Base-by-base conservation (phyloP, 306 rosid species). In the Rosa multiflora region DNA sequence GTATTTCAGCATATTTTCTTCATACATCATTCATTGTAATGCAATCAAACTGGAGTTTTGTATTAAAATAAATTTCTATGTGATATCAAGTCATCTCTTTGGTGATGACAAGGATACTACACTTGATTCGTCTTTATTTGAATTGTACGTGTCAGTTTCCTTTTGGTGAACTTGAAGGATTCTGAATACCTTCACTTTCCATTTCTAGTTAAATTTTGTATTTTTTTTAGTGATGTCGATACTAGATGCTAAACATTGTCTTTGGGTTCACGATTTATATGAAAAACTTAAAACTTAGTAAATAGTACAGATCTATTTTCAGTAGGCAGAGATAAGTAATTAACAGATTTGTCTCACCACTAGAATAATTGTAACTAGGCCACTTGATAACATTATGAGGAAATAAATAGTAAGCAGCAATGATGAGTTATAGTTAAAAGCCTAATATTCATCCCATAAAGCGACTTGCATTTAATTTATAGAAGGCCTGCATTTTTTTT, bases 1-100 rank as follows among this genome's bases (percentile, higher is more conserved):
- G 97, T 82, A 56, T n/a, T 17, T 67, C 73, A 62, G 67, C 59
- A 10, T 35, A 68, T 83, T 15, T 69, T 12, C 67, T 9, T 63
- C 63, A 29, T 46, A 68, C 51, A 14, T 66, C 21, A 17, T 64
- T 42, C 40, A 74, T 8, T 2, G 23, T 39, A 52, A 51, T 72
- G 62, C 63, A 5, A 53, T 37, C 44, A 0, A 10, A 53, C 13
- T 37, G 13, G 77, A 73, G 66, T 55, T 72, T 35, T 53, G n/a
- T 53, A 40, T 32, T 32, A 48, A 52, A 35, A 7, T 48, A 29
- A 13, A 3, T 18, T 72, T 18, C 21, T 8, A 4, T 37, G 6
- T 23, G 13, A 29, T 59, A 37, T 52, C 23, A 52, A 5, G 48
- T 40, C 37, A 39, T 37, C 5, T 53, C 1, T 73, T 10, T 37